Conservation (phyloP, 1,284 basidiomycete species). For the Meira miltonrushii region DNA sequence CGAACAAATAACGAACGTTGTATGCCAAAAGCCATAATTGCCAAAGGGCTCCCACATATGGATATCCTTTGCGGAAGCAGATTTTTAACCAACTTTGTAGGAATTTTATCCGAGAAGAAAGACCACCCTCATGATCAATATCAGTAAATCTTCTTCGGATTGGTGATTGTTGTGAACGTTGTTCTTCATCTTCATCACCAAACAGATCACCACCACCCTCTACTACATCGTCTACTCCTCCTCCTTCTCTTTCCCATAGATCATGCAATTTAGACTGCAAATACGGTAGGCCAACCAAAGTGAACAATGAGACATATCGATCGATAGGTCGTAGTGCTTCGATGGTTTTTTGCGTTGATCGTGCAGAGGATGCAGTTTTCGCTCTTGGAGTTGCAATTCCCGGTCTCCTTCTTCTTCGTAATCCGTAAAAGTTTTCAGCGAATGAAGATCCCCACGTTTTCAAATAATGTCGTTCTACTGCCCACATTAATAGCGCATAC, state of each 20-base stretch:
- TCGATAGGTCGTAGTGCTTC: constrained; percentile 29
- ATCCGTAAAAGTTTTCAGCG: constrained; percentile 85
- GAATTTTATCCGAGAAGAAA: neutral
- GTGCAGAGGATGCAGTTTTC: constrained; percentile 3
- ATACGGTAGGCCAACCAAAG: constrained; percentile 80
- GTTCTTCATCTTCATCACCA: constrained; percentile 26
- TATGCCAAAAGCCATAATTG: constrained; percentile 72
- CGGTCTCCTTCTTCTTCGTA: constrained; percentile 70
- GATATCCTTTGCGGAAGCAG: constrained; percentile 69
- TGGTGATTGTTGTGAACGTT: neutral
- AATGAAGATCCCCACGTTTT: constrained; percentile 75
- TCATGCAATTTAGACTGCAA: constrained; percentile 80
- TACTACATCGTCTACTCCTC: constrained; percentile 60
- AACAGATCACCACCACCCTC: constrained; percentile 58
- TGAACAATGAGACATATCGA: constrained; percentile 22
- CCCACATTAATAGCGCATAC: constrained; percentile 78
- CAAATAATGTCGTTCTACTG: constrained; percentile 87
- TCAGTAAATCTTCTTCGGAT: neutral
- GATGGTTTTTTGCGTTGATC: constrained; percentile 1
- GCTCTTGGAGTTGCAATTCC: constrained; percentile 47
- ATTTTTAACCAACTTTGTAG: constrained; percentile 11
- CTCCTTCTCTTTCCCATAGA: constrained; percentile 82
- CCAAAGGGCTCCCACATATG: constrained; percentile 70
- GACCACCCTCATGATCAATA: neutral
- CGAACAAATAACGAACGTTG: constrained; percentile 87